Conservation (phyloP, 345 rosid genomes). For the Brassica incana region DNA sequence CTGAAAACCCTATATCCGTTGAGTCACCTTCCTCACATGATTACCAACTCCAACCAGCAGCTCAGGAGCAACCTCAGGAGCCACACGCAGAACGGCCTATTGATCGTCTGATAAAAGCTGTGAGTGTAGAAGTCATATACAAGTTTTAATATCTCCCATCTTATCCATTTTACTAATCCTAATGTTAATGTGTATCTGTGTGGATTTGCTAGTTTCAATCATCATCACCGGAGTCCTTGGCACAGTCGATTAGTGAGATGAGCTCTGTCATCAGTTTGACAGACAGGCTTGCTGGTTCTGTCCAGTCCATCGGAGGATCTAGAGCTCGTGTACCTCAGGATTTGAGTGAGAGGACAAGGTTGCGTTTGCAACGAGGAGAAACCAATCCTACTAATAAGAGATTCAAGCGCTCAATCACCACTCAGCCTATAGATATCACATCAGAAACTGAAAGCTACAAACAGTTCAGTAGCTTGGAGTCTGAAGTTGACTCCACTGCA, state of each 20-base stretch:
- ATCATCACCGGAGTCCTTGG: constrained; percentile 53
- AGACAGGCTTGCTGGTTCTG: constrained; percentile 73
- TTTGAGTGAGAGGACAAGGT: constrained; percentile 68
- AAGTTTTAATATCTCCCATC: neutral
- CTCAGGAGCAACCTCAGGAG: constrained; percentile 66
- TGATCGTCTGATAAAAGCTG: constrained; percentile 75
- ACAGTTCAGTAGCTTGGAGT: constrained; percentile 59
- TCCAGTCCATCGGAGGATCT: constrained; percentile 67
- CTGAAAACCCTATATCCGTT: constrained; percentile 58
- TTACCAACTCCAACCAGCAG: neutral
- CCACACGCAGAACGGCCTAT: constrained; percentile 65
- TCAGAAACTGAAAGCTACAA: constrained; percentile 59
- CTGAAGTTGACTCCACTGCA: constrained; percentile 76
- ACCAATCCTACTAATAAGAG: constrained; percentile 53
- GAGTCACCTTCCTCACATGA: constrained; percentile 50
- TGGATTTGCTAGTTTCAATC: constrained; percentile 57
- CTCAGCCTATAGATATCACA: constrained; percentile 59
- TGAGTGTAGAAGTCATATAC: constrained; percentile 38
- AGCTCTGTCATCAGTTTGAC: constrained; percentile 71
- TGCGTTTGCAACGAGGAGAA: constrained; percentile 64
- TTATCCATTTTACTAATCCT: constrained; percentile 6
- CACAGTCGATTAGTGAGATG: constrained; percentile 67
- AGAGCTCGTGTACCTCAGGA: constrained; percentile 79
- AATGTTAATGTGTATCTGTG: neutral
- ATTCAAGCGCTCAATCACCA: constrained; percentile 65